These are phyloP conservation scores for Lactifluus subvellereus DNA, from an alignment of 768 basidiomycete genomes.

Conservation along the genomic window DNA sequence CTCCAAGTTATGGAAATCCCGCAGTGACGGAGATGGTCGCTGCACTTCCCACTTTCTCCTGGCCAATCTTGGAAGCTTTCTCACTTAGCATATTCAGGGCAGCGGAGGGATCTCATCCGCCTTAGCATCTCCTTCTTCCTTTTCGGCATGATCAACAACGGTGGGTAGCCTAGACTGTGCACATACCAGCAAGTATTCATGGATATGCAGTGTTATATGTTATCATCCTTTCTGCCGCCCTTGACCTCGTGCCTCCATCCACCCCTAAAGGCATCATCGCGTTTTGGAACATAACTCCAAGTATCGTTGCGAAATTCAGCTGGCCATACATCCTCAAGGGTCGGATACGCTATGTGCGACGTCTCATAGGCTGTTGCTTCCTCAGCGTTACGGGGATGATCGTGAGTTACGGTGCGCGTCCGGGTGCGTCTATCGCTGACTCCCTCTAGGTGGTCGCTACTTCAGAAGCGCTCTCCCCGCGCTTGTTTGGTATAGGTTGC, in stretches of 20 bases:
- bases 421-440: neutral
- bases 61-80: neutral
- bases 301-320: conserved; percentile 78
- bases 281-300: conserved; percentile 92
- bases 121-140: conserved; percentile 72
- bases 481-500: conserved; percentile 23
- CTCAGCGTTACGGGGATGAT: conserved; percentile 83
- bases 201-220: conserved; percentile 74
- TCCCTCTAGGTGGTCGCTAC: conserved; percentile 21
- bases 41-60: neutral
- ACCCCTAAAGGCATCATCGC: conserved; percentile 94
- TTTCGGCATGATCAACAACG: conserved; percentile 91
- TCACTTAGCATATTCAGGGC: conserved; percentile 1
- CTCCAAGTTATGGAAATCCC: neutral
- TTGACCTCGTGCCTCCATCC: conserved; percentile 86
- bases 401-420: conserved; percentile 41
- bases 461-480: conserved; percentile 15
- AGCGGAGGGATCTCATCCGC: conserved; percentile 29
- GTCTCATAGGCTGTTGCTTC: conserved; percentile 68
- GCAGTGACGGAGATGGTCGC: neutral
- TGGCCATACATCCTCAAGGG: conserved; percentile 93
- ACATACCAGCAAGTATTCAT: conserved; percentile 3
- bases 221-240: conserved; percentile 90
- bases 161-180: conserved; percentile 34
- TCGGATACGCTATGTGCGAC: conserved; percentile 69